Base-by-base conservation (phyloP, 2,329 filamentous ascomycete species). In the Xylaria digitata region DNA sequence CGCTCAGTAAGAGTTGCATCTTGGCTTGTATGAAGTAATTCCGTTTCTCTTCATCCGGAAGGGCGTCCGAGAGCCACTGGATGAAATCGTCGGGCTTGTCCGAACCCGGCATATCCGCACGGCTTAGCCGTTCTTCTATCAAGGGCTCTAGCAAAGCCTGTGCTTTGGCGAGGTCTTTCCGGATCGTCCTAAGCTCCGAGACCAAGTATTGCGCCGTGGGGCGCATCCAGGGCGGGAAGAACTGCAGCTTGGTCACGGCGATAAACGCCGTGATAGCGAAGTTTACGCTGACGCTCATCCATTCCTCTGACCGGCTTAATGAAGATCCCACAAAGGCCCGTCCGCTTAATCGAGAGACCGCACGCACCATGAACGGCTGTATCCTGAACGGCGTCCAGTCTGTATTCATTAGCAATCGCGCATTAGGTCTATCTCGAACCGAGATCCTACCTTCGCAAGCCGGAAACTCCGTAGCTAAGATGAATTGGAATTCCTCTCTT, bases 381-480 rank as follows among this genome's bases (percentile, higher is more conserved):
- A 87, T 81, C 70, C 82, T 83, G 57, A 87, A 81, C 0, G 84
- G 74, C 0, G 83, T 86, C 86, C 86, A 88, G 67, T 87, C 85
- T 83, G 61, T 15, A n/a, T 17, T 17, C 4, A 37, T 62, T 67
- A 71, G 69, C 58, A 43, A 62, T 23, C 19, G 69, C 48, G 67
- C 67, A 50, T 55, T 15, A n/a, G 19, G 61, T 26, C 30, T 40
- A 40, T 40, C 34, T 66, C 65, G 9, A n/a, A 32, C 49, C 30
- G 21, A 37, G 46, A 21, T 43, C 43, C 50, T 75, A 80, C 79
- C 79, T 61, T 82, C 76, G 69, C 83, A 86, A 17, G 78, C 75
- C 5, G 84, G 83, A 46, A 86, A 84, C 72, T 85, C 84, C 1
- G 80, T 80, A 11, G 78, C 79, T 6, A 83, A 67, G 30, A 85